These are phyloP conservation scores for Aspergillus fumigatiaffinis DNA, from an alignment of 2,329 filamentous ascomycete species.

Conservation along the genomic window DNA sequence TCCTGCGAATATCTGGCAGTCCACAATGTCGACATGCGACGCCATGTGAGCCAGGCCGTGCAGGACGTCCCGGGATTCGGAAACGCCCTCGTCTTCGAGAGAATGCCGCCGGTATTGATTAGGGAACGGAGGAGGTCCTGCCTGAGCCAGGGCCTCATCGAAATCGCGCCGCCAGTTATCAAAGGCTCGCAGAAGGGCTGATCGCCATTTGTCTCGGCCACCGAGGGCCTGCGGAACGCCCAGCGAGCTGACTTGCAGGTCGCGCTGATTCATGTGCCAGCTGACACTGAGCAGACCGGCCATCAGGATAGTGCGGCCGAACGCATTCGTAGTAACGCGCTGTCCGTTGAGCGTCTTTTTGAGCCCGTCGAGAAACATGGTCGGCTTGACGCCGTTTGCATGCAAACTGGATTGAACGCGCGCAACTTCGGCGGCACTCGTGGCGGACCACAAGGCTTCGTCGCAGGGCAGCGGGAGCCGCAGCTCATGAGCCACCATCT, in stretches of 20 bases:
- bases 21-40: constrained; percentile 95
- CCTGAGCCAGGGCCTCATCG: constrained; percentile 69
- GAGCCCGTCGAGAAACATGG: constrained; percentile 84
- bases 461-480: constrained; percentile 87
- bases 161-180: constrained; percentile 93
- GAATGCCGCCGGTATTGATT: constrained; percentile 25
- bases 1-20: constrained; percentile 92
- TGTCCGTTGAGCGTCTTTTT: constrained; percentile 86
- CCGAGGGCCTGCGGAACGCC: constrained; percentile 77
- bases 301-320: constrained; percentile 91
- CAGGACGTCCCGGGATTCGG: constrained; percentile 82
- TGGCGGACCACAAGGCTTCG: constrained; percentile 87
- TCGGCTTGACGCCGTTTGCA: constrained; percentile 76
- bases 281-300: constrained; percentile 87
- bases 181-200: constrained; percentile 78
- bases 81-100: constrained; percentile 65
- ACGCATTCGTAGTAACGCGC: constrained; percentile 83
- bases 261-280: constrained; percentile 97
- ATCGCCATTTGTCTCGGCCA: constrained; percentile 86
- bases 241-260: constrained; percentile 84
- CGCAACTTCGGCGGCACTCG: constrained; percentile 79
- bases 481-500: constrained; percentile 97
- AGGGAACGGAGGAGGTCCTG: constrained; percentile 25
- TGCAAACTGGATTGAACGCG: constrained; percentile 76
- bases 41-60: constrained; percentile 96